These are phyloP conservation scores for Globisporangium lucens DNA, from an alignment of 352 stramenopile species.

Conservation along the genomic window DNA sequence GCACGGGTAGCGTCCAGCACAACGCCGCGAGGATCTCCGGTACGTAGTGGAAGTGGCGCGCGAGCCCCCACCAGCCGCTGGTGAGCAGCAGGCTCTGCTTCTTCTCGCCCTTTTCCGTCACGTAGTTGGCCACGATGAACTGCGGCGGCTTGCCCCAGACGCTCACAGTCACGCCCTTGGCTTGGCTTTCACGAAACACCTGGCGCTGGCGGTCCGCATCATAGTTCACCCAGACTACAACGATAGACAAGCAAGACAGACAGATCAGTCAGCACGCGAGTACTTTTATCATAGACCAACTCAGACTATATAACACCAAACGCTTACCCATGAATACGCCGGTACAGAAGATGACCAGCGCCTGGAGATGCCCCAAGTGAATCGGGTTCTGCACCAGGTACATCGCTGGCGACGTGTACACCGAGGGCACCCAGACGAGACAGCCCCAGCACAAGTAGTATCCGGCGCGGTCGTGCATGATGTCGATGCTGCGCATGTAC, in stretches of 20 bases:
- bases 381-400: conserved; percentile 92
- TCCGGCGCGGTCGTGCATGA: conserved; percentile 93
- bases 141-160: conserved; percentile 92
- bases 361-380: conserved; percentile 39
- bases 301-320: conserved; percentile 18
- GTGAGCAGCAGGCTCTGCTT: conserved; percentile 91
- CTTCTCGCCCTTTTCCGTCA: conserved; percentile 83
- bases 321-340: conserved; percentile 75
- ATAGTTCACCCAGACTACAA: conserved; percentile 92
- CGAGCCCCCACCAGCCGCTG: conserved; percentile 92
- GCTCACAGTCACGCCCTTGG: conserved; percentile 54
- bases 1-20: conserved; percentile 69
- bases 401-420: conserved; percentile 95
- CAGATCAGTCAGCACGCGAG: neutral
- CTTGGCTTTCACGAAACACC: conserved; percentile 85
- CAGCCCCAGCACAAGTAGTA: conserved; percentile 98
- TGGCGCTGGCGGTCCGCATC: conserved; percentile 93
- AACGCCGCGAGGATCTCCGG: conserved; percentile 88
- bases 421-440: conserved; percentile 94
- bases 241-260: conserved; percentile 8
- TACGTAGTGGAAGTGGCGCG: conserved; percentile 95
- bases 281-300: neutral
- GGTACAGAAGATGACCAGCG: conserved; percentile 57
- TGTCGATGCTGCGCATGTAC: conserved; percentile 98
- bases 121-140: conserved; percentile 93